Base-by-base conservation (phyloP, 768 basidiomycete genomes). In the Kwoniella mangroviensis region DNA sequence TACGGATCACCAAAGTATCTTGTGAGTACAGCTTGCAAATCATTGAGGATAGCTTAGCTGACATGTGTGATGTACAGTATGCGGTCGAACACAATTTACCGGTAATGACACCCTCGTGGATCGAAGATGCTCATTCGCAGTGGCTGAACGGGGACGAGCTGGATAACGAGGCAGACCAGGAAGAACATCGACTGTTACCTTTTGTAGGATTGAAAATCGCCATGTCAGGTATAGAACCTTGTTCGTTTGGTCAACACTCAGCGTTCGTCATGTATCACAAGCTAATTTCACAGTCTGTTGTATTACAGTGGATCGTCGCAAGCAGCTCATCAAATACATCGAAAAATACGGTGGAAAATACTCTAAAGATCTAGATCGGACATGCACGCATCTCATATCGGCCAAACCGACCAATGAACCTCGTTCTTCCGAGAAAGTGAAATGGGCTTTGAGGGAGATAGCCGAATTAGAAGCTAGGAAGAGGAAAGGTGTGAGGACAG, bases 111-210 rank as follows among this genome's bases (percentile, higher is more conserved):
- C 89, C 92, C 0, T 87, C 88, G 0, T 98, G 93, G 94, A 87
- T 98, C 26, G 82, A 84, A 0, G 89, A 90, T 4, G 87, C 87
- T 71, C 89, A 94, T 83, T 83, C 87, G 2, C 83, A 88, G 28
- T 96, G 93, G 93, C 83, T 91, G 19, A 85, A 85, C 55, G 94
- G 93, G 0, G 92, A 91, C 73, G 92, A 93, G 70, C 88, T 94
- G 19, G 88, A 92, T 60, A 75, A 90, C 11, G 80, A 86, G 54
- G 85, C 88, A 81, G 89, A 87, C 73, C 69, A 91, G 55, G 81
- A 83, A 51, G 74, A 83, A 7, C 86, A 93, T 79, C 88, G 89
- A 3, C 87, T 97, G 0, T 89, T 89, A 51, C 85, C 91, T 42
- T 95, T 98, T 83, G 86, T 87, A 1, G 89, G 86, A 2, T 85